Percentiles rank a stretch among this genome's conserved stretches.
Evolutionary conservation across 2,329 filamentous ascomycete genomes (phyloP).

Genomic region (Sporothrix protearum): DNA sequence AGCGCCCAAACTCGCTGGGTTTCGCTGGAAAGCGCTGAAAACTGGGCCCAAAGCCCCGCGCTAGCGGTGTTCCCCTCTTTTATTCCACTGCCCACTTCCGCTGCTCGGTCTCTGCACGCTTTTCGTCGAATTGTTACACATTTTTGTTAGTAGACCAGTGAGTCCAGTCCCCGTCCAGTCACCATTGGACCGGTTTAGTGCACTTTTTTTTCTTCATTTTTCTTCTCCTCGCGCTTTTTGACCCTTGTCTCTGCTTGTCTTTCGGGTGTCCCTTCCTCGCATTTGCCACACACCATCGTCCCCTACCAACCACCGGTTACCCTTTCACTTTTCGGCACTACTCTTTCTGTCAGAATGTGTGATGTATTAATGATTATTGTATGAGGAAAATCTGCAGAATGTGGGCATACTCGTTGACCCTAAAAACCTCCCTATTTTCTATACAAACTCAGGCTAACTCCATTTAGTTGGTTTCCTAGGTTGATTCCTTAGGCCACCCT

Average conservation of each 20-base stretch:
- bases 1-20: neutral
- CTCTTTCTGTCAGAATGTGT: too few relatives aligned
- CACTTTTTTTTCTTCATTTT: neutral
- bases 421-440: too few relatives aligned
- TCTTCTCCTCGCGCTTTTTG: neutral
- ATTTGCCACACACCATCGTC: constrained; percentile 2
- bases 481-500: too few relatives aligned
- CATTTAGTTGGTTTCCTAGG: too few relatives aligned
- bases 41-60: neutral
- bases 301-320: constrained; percentile 3
- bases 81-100: neutral
- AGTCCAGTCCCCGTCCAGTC: neutral
- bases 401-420: too few relatives aligned
- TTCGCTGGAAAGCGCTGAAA: neutral
- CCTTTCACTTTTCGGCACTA: neutral
- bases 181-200: neutral
- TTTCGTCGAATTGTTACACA: neutral
- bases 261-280: neutral
- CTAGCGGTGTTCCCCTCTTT: constrained; percentile 6
- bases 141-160: neutral
- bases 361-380: too few relatives aligned
- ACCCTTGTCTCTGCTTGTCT: neutral
- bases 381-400: too few relatives aligned
- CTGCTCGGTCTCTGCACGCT: neutral
- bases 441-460: too few relatives aligned